Evolutionary conservation across 148 eudicot species (phyloP).

Genomic region (Fagopyrum tataricum): DNA sequence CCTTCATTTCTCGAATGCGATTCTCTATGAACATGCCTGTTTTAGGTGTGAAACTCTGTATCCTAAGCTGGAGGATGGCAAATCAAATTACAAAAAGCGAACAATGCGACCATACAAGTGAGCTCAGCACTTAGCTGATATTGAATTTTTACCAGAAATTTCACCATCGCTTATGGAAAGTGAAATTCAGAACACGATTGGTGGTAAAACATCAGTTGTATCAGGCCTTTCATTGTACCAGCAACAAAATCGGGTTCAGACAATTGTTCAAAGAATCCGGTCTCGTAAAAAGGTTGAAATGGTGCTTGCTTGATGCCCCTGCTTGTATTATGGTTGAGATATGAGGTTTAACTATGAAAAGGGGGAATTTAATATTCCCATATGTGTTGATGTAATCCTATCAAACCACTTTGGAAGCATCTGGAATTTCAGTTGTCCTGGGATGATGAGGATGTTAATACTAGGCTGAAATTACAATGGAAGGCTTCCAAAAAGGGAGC

Average conservation of each 20-base stretch:
- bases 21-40: no score
- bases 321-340: conserved; percentile 26
- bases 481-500: no score
- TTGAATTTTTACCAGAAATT: conserved; percentile 85
- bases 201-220: conserved; percentile 39
- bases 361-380: no score
- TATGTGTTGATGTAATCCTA: no score
- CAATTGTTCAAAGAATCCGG: conserved; percentile 76
- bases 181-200: conserved; percentile 36
- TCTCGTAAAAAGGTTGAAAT: conserved; percentile 78
- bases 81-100: conserved; percentile 49
- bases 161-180: conserved; percentile 47
- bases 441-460: neutral
- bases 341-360: no score
- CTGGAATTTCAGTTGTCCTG: neutral
- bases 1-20: no score
- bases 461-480: no score
- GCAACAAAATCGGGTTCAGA: conserved; percentile 73
- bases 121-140: conserved; percentile 93
- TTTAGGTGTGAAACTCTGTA: no score
- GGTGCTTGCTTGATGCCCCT: conserved; percentile 86
- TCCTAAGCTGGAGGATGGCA: conserved; percentile 69
- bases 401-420: neutral
- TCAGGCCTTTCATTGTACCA: conserved; percentile 76
- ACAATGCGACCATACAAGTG: conserved; percentile 81